These are phyloP conservation scores for Microbotryomycetes sp. DNA, from an alignment of 1,284 basidiomycete species.

Conservation along the genomic window DNA sequence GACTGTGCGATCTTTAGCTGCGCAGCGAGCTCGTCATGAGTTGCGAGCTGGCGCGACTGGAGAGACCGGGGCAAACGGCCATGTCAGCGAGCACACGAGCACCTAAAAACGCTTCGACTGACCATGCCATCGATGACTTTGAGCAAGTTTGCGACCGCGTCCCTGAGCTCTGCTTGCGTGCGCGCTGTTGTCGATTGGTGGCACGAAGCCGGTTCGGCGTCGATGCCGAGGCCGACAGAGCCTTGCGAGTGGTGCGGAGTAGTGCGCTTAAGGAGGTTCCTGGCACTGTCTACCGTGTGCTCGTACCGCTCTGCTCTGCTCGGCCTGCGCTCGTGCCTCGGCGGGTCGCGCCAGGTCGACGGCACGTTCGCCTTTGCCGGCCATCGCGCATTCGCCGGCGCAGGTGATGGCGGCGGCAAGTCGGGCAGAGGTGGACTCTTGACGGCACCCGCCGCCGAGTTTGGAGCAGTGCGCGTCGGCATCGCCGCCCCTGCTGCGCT, in stretches of 20 bases:
- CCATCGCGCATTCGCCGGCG: no score
- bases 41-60: constrained; percentile 29
- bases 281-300: constrained; percentile 13
- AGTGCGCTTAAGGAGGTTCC: constrained; percentile 2
- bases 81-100: neutral
- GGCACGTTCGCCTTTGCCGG: neutral
- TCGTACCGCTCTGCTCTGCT: constrained; percentile 27
- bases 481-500: no score
- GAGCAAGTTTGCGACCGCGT: constrained; percentile 20
- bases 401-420: neutral
- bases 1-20: constrained; percentile 37
- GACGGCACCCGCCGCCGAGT: no score
- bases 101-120: neutral
- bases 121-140: constrained; percentile 30
- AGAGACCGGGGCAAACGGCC: no score
- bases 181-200: neutral
- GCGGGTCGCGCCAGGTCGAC: neutral
- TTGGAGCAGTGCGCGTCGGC: no score
- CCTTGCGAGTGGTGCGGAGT: neutral
- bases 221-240: constrained; percentile 1
- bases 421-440: neutral
- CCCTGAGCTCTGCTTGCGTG: constrained; percentile 11
- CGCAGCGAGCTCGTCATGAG: constrained; percentile 34
- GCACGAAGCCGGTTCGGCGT: neutral
- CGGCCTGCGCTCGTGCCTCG: constrained; percentile 8